Percentiles rank a stretch among this genome's conserved stretches.
phyloP scores from a whole-genome alignment of 768 basidiomycete genomes.

The Podaxis mareebaensis region DNA sequence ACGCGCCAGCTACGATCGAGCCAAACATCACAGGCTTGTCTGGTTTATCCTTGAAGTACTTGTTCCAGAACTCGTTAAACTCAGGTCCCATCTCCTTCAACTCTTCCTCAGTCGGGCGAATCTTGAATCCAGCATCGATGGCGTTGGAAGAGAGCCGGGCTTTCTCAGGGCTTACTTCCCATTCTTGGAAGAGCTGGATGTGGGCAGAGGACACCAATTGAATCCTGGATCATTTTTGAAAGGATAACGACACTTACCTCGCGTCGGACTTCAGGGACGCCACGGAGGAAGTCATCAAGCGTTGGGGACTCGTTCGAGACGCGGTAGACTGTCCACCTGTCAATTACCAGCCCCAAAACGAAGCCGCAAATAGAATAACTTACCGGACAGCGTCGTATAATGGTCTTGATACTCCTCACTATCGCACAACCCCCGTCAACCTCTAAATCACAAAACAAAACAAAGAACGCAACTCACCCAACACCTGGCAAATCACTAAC shows the following conservation, averaged over 20 bases:
- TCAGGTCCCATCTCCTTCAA: constrained; percentile 80
- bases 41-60: constrained; percentile 77
- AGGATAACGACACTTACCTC: constrained; percentile 33
- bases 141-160: constrained; percentile 68
- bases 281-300: constrained; percentile 70
- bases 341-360: background rate
- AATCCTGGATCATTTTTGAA: background rate
- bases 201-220: background rate
- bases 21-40: constrained; percentile 81
- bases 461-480: constrained; percentile 40
- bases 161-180: constrained; percentile 68
- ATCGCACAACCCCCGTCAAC: background rate
- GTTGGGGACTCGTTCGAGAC: constrained; percentile 66
- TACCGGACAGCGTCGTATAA: constrained; percentile 67
- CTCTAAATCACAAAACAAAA: background rate
- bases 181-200: constrained; percentile 54
- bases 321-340: constrained; percentile 51
- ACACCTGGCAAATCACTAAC: constrained; percentile 73
- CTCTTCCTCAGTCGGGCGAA: constrained; percentile 68
- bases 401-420: constrained; percentile 77
- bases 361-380: constrained; percentile 18
- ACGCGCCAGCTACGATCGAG: constrained; percentile 56
- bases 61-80: constrained; percentile 67
- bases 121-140: constrained; percentile 79
- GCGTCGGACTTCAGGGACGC: constrained; percentile 55